Percentiles rank a stretch among this genome's conserved stretches.
phyloP scores from a whole-genome alignment of 139 green algal genomes.

The Closterium sp. region DNA sequence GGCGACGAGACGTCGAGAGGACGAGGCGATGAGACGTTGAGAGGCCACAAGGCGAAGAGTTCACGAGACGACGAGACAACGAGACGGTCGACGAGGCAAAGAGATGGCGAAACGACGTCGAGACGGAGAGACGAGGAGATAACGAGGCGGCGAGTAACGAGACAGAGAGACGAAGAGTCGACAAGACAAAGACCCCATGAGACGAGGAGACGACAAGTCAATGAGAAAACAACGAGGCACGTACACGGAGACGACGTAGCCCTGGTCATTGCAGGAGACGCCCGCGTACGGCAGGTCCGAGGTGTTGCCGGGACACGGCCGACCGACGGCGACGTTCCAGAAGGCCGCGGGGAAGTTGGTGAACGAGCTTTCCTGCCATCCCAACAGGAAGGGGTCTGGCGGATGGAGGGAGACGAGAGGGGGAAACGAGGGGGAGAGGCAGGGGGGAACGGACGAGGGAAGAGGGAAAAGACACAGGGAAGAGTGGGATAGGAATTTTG shows the following conservation, averaged over 20 bases:
- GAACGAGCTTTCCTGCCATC: not conserved
- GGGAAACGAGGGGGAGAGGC: not conserved
- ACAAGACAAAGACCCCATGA: too few species aligned
- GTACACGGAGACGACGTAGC: not conserved
- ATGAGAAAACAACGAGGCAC: not conserved
- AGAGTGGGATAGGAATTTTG: not conserved
- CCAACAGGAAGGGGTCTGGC: not conserved
- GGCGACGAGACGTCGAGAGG: too few species aligned
- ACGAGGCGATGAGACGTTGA: too few species aligned
- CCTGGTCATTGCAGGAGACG: not conserved
- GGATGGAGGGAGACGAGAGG: not conserved
- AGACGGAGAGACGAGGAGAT: too few species aligned
- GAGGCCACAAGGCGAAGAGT: too few species aligned
- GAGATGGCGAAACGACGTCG: too few species aligned
- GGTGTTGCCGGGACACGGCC: not conserved
- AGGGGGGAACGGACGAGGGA: not conserved
- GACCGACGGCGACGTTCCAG: not conserved
- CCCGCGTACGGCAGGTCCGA: not conserved
- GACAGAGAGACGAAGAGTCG: too few species aligned
- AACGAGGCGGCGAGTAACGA: too few species aligned
- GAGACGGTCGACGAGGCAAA: too few species aligned
- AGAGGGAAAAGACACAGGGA: not conserved
- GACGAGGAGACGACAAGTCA: too few species aligned
- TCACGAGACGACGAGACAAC: too few species aligned
- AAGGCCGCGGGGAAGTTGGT: not conserved